Conservation (phyloP, 257 asterid species). For the Solanum tacnaense region DNA sequence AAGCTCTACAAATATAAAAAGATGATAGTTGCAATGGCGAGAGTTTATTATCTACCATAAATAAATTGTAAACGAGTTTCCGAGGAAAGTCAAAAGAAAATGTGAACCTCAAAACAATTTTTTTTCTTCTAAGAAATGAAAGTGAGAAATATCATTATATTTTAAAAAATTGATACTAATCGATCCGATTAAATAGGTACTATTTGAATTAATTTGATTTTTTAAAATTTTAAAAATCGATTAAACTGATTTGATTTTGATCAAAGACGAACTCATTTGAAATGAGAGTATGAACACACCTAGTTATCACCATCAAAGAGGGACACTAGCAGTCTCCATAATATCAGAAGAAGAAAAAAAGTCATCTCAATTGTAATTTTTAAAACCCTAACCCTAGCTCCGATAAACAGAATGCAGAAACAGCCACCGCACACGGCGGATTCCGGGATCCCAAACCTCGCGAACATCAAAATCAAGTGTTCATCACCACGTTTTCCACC, state of each 20-base stretch:
- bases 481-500: conserved; percentile 87
- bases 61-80: too few relatives aligned
- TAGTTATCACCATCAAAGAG: neutral
- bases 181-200: too few relatives aligned
- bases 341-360: neutral
- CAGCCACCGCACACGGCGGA: conserved; percentile 29
- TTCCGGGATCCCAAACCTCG: conserved; percentile 70
- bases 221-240: too few relatives aligned
- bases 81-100: too few relatives aligned
- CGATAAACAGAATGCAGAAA: conserved; percentile 30
- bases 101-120: neutral
- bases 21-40: neutral
- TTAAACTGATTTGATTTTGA: neutral
- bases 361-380: neutral
- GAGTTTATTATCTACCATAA: neutral
- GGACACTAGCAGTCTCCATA: neutral
- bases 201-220: too few relatives aligned
- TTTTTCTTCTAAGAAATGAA: neutral
- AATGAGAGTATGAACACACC: neutral
- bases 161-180: too few relatives aligned
- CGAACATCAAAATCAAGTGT: conserved; percentile 74
- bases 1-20: too few relatives aligned
- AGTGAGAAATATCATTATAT: neutral
- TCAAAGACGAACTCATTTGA: neutral
- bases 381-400: neutral